These are phyloP conservation scores for Chrysanthemum makinoi DNA, from an alignment of 129 eudicot genomes.

Conservation along the genomic window DNA sequence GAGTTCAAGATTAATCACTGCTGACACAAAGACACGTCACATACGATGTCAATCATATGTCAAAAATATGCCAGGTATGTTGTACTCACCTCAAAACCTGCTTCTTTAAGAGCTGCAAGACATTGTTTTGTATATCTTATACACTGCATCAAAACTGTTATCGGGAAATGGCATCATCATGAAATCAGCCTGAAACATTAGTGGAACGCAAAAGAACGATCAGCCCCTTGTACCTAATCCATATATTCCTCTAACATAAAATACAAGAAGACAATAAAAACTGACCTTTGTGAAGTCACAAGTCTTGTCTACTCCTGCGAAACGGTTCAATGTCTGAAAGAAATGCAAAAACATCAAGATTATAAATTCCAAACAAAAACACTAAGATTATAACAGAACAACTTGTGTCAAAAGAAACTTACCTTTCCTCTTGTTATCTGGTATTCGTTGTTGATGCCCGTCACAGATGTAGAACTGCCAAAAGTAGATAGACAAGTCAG, in stretches of 20 bases:
- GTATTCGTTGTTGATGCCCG: constrained; percentile 93
- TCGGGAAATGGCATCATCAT: constrained; percentile 94
- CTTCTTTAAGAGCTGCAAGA: constrained; percentile 72
- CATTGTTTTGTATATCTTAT: constrained; percentile 73
- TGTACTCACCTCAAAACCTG: constrained; percentile 84
- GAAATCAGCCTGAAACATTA: constrained; percentile 75
- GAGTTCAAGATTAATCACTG: no score
- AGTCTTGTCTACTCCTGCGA: constrained; percentile 69
- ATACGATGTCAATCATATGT: not conserved
- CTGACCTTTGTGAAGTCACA: constrained; percentile 84
- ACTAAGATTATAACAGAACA: not conserved
- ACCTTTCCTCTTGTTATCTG: constrained; percentile 97
- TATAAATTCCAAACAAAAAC: not conserved
- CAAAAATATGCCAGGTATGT: not conserved
- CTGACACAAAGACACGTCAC: not conserved
- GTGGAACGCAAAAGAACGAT: constrained; percentile 1
- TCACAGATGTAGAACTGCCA: constrained; percentile 78
- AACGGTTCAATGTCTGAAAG: constrained; percentile 67
- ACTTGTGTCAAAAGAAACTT: constrained; percentile 13
- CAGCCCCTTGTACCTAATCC: no score
- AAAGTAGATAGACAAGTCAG: constrained; percentile 8
- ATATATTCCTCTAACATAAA: not conserved
- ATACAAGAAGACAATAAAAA: constrained; percentile 6
- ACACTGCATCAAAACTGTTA: constrained; percentile 72
- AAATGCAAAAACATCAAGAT: constrained; percentile 2